Evolutionary conservation across 352 stramenopile species (phyloP), one percentile per base, ranked within the genome.

Genomic region (Aphanomyces invadans): DNA sequence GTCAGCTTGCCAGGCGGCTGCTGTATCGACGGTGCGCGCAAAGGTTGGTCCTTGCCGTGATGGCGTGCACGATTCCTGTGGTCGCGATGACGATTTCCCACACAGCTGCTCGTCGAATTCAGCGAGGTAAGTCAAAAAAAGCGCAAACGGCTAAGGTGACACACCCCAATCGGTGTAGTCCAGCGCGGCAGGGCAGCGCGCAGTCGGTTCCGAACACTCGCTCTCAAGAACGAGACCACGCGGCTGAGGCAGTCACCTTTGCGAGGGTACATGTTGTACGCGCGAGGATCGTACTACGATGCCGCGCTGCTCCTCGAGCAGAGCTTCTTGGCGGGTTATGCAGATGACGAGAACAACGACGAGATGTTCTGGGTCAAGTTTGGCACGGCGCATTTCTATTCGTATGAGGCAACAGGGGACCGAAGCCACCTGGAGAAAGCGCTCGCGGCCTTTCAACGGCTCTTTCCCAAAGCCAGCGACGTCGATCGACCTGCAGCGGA

Each of bases 251-350:
- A 23, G 11, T 21, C n/a, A 9, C 60, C 60, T 15, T 28, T 15
- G 4, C 60, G 60, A 1, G 60, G 60, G 9, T 57, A 57, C 23
- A 4, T 44, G 4, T 46, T 67, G 28, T 67, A 67, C 49, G 49
- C 45, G 12, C 19, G 9, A 9, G 38, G 48, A 4, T 2, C 7
- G 15, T 67, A 59, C 49, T 67, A 45, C 25, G 60, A 67, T 11
- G 60, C 60, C 1, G 39, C 60, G 19, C 60, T 67, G n/a, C 12
- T 67, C 3, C 48, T 67, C 7, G 60, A 67, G 32, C 60, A 67
- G n/a, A 38, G 39, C 17, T 67, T 67, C n/a, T 23, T 56, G n/a
- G 23, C 17, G 4, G 55, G 55, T 19, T 29, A 48, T 15, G 36
- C 36, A 42, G 36, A 42, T 26, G 19, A 33, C 49, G 49, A 29